phyloP scores from a whole-genome alignment of 306 rosid species.

The Notholithocarpus densiflorus region DNA sequence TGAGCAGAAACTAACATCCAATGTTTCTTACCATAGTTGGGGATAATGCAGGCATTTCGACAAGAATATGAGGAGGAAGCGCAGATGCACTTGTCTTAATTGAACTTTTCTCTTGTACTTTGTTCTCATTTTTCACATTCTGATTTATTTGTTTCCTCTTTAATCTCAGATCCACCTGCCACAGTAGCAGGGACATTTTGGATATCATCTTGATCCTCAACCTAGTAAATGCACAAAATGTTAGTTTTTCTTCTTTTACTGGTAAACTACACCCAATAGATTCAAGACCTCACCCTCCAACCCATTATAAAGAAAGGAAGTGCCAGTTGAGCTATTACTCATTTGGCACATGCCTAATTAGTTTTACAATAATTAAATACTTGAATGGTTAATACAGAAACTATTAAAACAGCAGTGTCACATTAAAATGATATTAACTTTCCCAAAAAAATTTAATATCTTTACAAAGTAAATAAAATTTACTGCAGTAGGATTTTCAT shows the following conservation, averaged over 20 bases:
- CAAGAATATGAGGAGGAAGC: constrained; percentile 79
- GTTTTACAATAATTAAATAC: constrained; percentile 26
- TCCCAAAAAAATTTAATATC: not conserved
- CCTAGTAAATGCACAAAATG: constrained; percentile 53
- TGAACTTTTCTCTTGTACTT: constrained; percentile 51
- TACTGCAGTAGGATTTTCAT: not conserved
- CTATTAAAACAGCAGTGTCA: constrained; percentile 7
- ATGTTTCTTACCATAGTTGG: constrained; percentile 82
- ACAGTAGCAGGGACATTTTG: constrained; percentile 64
- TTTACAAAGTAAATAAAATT: not conserved
- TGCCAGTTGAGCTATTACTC: too few species aligned
- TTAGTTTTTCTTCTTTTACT: constrained; percentile 10
- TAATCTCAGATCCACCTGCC: constrained; percentile 37
- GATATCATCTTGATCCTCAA: constrained; percentile 80
- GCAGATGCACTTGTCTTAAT: constrained; percentile 45
- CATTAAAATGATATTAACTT: not conserved
- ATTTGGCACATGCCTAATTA: too few species aligned
- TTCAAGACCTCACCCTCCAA: too few species aligned
- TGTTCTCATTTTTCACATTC: constrained; percentile 43
- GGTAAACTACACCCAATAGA: too few species aligned
- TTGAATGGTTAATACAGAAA: not conserved
- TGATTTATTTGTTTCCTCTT: constrained; percentile 43
- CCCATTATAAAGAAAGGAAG: too few species aligned
- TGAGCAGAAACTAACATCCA: constrained; percentile 8
- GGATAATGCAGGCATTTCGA: constrained; percentile 95